Evolutionary conservation across 371 early-diverging fungal genomes (phyloP).

Genomic region (Actinomortierella ambigua): DNA sequence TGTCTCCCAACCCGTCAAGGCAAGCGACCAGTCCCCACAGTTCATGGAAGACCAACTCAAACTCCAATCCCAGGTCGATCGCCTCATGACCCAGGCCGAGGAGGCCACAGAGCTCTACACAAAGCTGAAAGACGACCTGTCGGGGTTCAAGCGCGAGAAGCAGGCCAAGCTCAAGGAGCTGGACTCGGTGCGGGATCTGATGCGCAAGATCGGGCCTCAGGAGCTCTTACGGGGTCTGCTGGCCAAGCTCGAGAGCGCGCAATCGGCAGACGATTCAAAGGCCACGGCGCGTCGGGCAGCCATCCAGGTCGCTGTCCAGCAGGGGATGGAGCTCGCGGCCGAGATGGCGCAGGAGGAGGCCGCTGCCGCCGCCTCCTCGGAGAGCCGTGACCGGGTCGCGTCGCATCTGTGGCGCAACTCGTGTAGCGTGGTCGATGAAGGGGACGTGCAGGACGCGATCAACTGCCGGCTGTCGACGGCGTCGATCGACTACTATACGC

Average conservation of each 20-base stretch:
- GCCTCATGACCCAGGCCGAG: constrained; percentile 41
- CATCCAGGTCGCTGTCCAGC: constrained; percentile 35
- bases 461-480: constrained; percentile 32
- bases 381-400: constrained; percentile 14
- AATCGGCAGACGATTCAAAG: constrained; percentile 20
- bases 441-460: constrained; percentile 41
- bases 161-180: constrained; percentile 28
- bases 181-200: constrained; percentile 42
- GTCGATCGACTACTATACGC: constrained; percentile 41
- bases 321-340: constrained; percentile 54
- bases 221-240: constrained; percentile 57
- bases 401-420: constrained; percentile 44
- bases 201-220: constrained; percentile 57
- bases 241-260: constrained; percentile 55
- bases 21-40: constrained; percentile 17
- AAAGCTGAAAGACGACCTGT: constrained; percentile 23
- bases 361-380: constrained; percentile 2
- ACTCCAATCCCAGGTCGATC: constrained; percentile 29
- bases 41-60: constrained; percentile 41
- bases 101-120: constrained; percentile 24
- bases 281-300: constrained; percentile 23
- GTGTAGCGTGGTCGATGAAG: constrained; percentile 42
- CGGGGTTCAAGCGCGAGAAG: constrained; percentile 48
- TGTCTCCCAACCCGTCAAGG: constrained; percentile 42
- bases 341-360: constrained; percentile 44